Conservation (phyloP, 192 early-diverging fungal genomes). For the Coemansia sp. region DNA sequence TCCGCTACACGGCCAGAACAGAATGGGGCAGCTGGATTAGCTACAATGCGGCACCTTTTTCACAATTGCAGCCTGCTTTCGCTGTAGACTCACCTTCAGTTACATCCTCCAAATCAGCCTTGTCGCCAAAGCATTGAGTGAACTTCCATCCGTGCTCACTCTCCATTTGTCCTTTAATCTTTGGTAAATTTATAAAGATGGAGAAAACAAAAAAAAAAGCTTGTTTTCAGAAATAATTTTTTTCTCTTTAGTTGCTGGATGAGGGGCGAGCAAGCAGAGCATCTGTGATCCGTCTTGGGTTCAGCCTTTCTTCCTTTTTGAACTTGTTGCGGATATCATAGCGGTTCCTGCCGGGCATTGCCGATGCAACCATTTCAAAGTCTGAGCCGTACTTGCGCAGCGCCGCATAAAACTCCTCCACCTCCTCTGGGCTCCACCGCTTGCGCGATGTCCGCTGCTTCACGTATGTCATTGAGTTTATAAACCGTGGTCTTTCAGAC, state of each 20-base stretch:
- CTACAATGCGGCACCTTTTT: no score
- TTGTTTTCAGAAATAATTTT: background rate
- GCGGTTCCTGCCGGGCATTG: constrained; percentile 34
- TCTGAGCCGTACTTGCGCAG: constrained; percentile 47
- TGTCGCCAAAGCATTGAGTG: constrained; percentile 99
- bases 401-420: constrained; percentile 35
- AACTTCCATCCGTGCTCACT: constrained; percentile 78
- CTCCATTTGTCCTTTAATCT: constrained; percentile 33
- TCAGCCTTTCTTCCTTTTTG: constrained; percentile 37
- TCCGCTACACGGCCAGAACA: constrained; percentile 67
- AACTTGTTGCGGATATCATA: constrained; percentile 54
- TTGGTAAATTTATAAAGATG: constrained; percentile 4
- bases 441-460: constrained; percentile 27
- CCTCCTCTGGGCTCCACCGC: constrained; percentile 45
- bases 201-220: constrained; percentile 12
- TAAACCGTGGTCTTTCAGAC: constrained; percentile 27
- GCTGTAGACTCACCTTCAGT: constrained; percentile 81
- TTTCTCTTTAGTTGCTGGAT: no score
- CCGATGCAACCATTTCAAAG: constrained; percentile 48
- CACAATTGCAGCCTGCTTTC: no score
- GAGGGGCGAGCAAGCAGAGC: constrained; percentile 29
- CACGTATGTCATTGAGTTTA: constrained; percentile 49
- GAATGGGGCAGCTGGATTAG: no score
- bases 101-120: constrained; percentile 96
- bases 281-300: constrained; percentile 26